Conservation (phyloP, 805 yeast genomes). For the Cyberlindnera veronae region DNA sequence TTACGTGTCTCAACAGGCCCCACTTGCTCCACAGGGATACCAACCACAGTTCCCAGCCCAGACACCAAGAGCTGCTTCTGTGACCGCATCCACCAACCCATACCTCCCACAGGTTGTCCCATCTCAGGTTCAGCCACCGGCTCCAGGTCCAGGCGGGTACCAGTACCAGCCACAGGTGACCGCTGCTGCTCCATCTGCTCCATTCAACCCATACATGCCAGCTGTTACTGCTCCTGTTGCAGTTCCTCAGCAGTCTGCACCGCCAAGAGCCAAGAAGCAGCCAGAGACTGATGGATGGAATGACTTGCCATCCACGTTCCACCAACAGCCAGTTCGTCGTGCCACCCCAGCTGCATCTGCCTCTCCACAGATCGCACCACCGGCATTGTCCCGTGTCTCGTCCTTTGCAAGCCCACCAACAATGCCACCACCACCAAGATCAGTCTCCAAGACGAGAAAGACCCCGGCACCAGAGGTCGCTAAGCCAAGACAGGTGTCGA, state of each 20-base stretch:
- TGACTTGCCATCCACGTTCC: constrained; percentile 57
- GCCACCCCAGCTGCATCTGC: constrained; percentile 43
- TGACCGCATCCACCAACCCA: constrained; percentile 21
- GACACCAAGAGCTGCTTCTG: constrained; percentile 12
- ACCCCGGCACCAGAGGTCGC: constrained; percentile 13
- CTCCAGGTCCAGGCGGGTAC: constrained; percentile 11
- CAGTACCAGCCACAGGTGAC: constrained; percentile 15
- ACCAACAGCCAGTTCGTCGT: constrained; percentile 34
- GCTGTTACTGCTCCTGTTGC: constrained; percentile 21
- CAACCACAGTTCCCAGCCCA: constrained; percentile 5
- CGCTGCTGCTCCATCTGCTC: neutral
- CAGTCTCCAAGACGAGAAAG: constrained; percentile 27
- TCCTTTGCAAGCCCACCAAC: constrained; percentile 27
- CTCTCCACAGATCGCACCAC: constrained; percentile 21
- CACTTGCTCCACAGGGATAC: constrained; percentile 10
- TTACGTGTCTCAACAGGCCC: constrained; percentile 17
- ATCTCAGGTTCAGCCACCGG: constrained; percentile 11
- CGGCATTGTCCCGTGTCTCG: constrained; percentile 17
- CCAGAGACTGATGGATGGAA: constrained; percentile 74
- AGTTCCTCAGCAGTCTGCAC: constrained; percentile 21
- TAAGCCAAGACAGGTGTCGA: constrained; percentile 23
- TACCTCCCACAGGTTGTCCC: constrained; percentile 11
- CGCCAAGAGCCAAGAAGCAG: constrained; percentile 33
- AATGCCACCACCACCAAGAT: constrained; percentile 35
- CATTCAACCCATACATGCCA: constrained; percentile 4